Evolutionary conservation across 2,329 filamentous ascomycete genomes (phyloP).

Genomic region (Clonostachys solani): DNA sequence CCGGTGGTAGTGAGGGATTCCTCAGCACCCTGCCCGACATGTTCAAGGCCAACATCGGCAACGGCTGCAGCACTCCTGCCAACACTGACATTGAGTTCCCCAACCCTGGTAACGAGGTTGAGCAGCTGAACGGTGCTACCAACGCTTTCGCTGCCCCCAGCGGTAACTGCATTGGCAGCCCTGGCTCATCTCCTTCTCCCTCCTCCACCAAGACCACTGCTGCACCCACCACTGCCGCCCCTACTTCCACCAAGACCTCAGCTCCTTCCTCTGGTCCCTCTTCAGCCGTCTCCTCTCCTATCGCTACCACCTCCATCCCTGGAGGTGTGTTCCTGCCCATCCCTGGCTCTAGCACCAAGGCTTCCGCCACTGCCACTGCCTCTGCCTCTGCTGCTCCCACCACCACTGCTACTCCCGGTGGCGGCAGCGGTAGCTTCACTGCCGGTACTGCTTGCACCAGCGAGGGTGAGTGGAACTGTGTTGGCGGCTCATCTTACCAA

Average conservation of each 20-base stretch:
- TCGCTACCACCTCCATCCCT: conserved; percentile 7
- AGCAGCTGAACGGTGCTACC: conserved; percentile 35
- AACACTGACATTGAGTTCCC: conserved; percentile 55
- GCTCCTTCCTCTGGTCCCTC: not conserved
- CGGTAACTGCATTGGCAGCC: conserved; percentile 14
- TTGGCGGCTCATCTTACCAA: conserved; percentile 45
- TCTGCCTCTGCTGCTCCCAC: conserved; percentile 7
- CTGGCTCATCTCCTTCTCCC: conserved; percentile 14
- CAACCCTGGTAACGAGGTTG: conserved; percentile 52
- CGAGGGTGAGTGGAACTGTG: conserved; percentile 51
- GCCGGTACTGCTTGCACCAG: conserved; percentile 37
- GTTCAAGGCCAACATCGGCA: conserved; percentile 62
- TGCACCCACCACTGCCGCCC: conserved; percentile 3
- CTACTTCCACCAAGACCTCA: conserved; percentile 6
- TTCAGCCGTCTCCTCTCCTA: not conserved
- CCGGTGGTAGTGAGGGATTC: conserved; percentile 41
- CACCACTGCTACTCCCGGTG: conserved; percentile 9
- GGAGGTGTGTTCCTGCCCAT: conserved; percentile 15
- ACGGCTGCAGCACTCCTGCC: conserved; percentile 47
- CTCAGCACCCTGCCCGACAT: conserved; percentile 64
- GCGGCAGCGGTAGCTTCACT: conserved; percentile 18
- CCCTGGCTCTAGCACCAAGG: conserved; percentile 6
- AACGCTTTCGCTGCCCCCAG: conserved; percentile 23
- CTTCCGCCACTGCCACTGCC: conserved; percentile 7
- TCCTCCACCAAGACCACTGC: conserved; percentile 5